Conservation (phyloP, 164 flowering plant species). For the Aristolochia contorta region DNA sequence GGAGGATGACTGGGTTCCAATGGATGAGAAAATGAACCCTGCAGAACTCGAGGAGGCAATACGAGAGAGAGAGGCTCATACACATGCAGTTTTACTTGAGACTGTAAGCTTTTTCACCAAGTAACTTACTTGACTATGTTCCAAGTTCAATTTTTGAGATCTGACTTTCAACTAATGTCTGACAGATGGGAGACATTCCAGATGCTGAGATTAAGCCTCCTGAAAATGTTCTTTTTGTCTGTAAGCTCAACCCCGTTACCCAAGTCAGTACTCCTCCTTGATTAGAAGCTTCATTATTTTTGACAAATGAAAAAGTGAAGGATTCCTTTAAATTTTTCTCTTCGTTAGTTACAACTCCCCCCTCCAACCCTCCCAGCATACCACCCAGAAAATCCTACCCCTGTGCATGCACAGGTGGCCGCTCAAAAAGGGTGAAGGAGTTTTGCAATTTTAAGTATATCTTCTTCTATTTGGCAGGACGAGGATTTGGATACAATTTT, state of each 20-base stretch:
- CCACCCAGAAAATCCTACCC: too few species aligned
- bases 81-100: constrained; percentile 92
- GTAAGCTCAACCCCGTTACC: constrained; percentile 96
- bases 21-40: constrained; percentile 66
- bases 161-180: constrained; percentile 7
- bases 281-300: neutral
- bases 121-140: neutral
- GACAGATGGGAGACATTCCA: constrained; percentile 94
- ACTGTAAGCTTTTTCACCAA: constrained; percentile 38
- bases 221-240: constrained; percentile 88
- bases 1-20: constrained; percentile 98
- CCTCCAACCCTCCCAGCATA: too few species aligned
- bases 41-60: constrained; percentile 69
- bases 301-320: neutral
- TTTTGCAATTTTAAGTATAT: too few species aligned
- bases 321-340: too few species aligned
- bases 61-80: constrained; percentile 73
- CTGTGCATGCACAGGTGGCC: too few species aligned
- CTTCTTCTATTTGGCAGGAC: constrained; percentile 38
- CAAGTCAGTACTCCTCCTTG: constrained; percentile 41
- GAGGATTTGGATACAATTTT: constrained; percentile 91
- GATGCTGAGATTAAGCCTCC: constrained; percentile 94
- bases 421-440: too few species aligned
- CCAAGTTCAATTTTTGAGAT: neutral
- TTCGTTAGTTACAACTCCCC: too few species aligned